Base-by-base conservation (phyloP, 371 early-diverging fungal genomes). In the Blakeslea trispora region DNA sequence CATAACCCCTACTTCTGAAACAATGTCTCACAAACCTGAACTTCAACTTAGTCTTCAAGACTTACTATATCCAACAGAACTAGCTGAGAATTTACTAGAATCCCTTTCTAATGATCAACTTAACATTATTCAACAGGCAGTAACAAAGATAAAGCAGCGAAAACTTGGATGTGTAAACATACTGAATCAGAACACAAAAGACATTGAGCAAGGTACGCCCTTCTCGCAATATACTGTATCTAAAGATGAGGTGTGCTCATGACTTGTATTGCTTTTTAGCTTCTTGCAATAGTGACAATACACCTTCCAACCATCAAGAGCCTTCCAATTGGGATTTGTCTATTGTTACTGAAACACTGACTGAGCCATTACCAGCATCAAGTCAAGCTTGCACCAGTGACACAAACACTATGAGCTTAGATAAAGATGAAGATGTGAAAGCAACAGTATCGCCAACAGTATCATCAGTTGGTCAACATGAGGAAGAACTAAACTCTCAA, bases 101-200 rank as follows among this genome's bases (percentile, higher is more conserved):
- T 55, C 61, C 2, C 50, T 75, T 44, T 72, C 75, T 18, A 62
- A 58, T 23, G 75, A 75, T 44, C 72, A 75, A 59, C 50, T 75
- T 45, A 63, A 42, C 51, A 50, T 69, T 4, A 69, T 75, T 35
- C 72, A 75, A 59, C 61, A 65, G 24, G 64, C 75, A n/a, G 56
- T 75, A 5, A 59, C 59, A 40, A 75, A 67, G 42, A 67, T 75
- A 35, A 66, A 72, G 46, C 67, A 69, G 44, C 67, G 64, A 31
- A 75, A 75, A 37, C n/a, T 52, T 11, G 40, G 41, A 8, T 11
- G 15, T 11, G 15, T 21, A 7, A 35, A 50, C 28, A 28, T 7
- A 28, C 28, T 5, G 28, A 28, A 28, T 28, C 28, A 28, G 7
- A 7, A 28, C 7, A 28, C 28, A 28, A 28, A 28, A 28, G 7